Evolutionary conservation across 1,284 basidiomycete genomes (phyloP).

Genomic region (Tausonia pullulans): DNA sequence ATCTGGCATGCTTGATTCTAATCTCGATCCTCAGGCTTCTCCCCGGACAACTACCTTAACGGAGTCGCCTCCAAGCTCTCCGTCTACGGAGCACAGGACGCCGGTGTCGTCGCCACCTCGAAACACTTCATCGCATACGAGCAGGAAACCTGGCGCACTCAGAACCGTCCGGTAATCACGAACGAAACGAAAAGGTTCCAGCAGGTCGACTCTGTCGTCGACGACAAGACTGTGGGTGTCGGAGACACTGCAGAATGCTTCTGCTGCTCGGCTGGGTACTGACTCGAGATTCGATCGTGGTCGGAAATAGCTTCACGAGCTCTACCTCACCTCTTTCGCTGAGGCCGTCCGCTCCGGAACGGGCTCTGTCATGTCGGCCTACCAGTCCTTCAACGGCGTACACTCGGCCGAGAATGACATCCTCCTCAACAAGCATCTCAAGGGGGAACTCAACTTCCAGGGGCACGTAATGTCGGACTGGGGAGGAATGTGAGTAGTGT

Average conservation of each 20-base stretch:
- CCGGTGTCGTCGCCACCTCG: background rate
- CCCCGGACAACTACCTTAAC: slow-evolving; percentile 35
- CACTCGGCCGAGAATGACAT: slow-evolving; percentile 68
- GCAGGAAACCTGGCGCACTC: slow-evolving; percentile 3
- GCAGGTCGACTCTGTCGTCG: slow-evolving; percentile 25
- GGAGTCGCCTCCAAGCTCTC: slow-evolving; percentile 26
- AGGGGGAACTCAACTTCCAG: slow-evolving; percentile 51
- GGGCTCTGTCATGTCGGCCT: slow-evolving; percentile 36
- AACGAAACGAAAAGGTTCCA: background rate
- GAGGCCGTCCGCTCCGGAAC: slow-evolving; percentile 39
- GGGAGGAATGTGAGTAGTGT: background rate
- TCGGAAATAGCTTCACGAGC: slow-evolving; percentile 24
- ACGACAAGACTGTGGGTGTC: slow-evolving; percentile 22
- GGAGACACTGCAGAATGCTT: background rate
- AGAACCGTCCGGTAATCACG: background rate
- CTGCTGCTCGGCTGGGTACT: background rate
- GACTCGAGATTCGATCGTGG: background rate
- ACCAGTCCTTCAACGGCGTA: slow-evolving; percentile 51
- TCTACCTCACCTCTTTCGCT: slow-evolving; percentile 38
- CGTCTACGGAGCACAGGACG: background rate
- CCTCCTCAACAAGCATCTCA: slow-evolving; percentile 63
- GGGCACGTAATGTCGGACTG: slow-evolving; percentile 34
- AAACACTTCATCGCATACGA: slow-evolving; percentile 14
- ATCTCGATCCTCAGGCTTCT: slow-evolving; percentile 25
- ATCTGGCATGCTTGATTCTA: background rate